Evolutionary conservation across 495 filamentous ascomycete species (phyloP), one percentile per base, ranked within the genome.

Genomic region (Talaromyces trachyspermus): DNA sequence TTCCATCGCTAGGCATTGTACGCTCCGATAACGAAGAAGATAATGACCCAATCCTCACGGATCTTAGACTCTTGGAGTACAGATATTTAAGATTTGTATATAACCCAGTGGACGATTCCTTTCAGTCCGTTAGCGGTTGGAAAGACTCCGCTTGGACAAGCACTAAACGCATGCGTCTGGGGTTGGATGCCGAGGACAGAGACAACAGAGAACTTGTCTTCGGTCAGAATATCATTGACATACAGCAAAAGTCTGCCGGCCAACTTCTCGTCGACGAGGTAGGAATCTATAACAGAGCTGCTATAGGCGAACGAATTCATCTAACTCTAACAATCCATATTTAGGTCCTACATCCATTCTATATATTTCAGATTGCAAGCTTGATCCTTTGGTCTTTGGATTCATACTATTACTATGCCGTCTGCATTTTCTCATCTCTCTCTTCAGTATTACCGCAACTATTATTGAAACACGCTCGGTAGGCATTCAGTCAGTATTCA

Each of bases 341-440:
- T 47, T 49, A 92, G 84, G 88, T 85, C 3, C 88, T 99, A 60
- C 92, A 97, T 58, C 94, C 94, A 2, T 97, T 99, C 67, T 99
- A 97, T 58, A 83, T 96, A 27, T 99, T 99, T 65, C 94, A 99
- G 61, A 81, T 99, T 56, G 90, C 88, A 25, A 97, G 94, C 69
- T 69, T 99, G 46, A 62, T 92, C 38, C 81, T 99, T 4, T 99
- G 94, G 94, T 95, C 90, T 12, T 51, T 95, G 23, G 94, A 99
- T 56, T 70, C 90, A 53, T 99, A 99, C 57, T 97, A 95, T 55
- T 97, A 96, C 60, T 99, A 99, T 70, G 94, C 94, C 24, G 74
- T 79, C 23, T 95, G 90, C 62, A 99, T 99, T 49, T 95, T 99
- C 55, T 94, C 45, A 99, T 99, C 51, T 99, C 94, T 0, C 72